Evolutionary conservation across 495 filamentous ascomycete genomes (phyloP).

Genomic region (Talaromyces borbonicus): DNA sequence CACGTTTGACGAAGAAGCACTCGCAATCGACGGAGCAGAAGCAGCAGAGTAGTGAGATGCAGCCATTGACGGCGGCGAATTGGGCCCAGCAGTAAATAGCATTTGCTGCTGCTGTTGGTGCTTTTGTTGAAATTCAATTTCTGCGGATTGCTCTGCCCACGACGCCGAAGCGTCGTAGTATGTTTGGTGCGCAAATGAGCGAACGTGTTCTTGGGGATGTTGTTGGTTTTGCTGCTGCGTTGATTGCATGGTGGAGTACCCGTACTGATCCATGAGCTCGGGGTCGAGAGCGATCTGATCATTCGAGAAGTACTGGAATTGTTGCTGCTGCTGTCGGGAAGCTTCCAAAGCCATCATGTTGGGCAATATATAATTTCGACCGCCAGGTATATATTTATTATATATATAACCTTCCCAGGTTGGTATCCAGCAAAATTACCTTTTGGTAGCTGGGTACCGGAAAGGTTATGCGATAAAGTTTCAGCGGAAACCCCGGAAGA

Average conservation of each 20-base stretch:
- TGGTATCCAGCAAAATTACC: too few relatives aligned
- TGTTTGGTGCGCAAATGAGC: constrained; percentile 16
- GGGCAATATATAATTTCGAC: constrained; percentile 2
- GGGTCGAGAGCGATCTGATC: constrained; percentile 27
- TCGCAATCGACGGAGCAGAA: constrained; percentile 59
- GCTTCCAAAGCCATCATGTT: constrained; percentile 34
- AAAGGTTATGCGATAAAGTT: too few relatives aligned
- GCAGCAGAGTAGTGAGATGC: constrained; percentile 40
- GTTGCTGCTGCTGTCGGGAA: constrained; percentile 21
- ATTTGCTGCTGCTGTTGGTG: constrained; percentile 16
- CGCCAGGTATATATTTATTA: not conserved
- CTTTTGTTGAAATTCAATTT: constrained; percentile 10
- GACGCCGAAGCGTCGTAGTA: constrained; percentile 20
- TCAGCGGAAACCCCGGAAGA: too few relatives aligned
- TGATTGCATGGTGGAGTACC: constrained; percentile 19
- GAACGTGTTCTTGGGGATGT: constrained; percentile 15
- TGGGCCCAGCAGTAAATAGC: constrained; percentile 26
- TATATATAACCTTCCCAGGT: not conserved
- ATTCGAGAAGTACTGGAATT: constrained; percentile 22
- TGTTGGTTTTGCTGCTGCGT: constrained; percentile 15
- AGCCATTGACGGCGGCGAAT: constrained; percentile 25
- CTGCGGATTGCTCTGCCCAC: constrained; percentile 18
- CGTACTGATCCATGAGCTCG: constrained; percentile 24
- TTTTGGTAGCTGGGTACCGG: too few relatives aligned
- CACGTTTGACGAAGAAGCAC: constrained; percentile 68